Conservation (phyloP, 2,329 filamentous ascomycete genomes). For the Helicocarpus griseus region DNA sequence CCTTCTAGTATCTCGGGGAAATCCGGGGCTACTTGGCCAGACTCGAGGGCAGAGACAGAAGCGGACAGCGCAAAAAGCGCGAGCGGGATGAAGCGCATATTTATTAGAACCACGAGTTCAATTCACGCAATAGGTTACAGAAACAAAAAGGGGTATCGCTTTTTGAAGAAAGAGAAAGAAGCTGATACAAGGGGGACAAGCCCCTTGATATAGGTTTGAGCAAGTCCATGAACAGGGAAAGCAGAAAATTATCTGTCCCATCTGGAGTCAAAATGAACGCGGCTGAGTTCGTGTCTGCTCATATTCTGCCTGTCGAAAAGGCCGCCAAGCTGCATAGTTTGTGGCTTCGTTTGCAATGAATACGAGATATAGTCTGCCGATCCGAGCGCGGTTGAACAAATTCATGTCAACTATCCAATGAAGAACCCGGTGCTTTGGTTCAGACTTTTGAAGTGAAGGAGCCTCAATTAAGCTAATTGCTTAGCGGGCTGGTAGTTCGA, state of each 20-base stretch:
- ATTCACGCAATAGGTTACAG: too few species aligned
- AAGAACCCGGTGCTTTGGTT: not conserved
- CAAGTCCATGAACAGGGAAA: not conserved
- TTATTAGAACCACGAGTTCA: too few species aligned
- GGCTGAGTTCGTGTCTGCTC: not conserved
- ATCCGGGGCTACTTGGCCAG: not conserved
- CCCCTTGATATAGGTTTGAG: too few species aligned
- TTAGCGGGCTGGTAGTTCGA: too few species aligned
- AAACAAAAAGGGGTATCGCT: not conserved
- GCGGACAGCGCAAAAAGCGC: not conserved
- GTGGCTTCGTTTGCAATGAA: not conserved
- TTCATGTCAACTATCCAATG: not conserved
- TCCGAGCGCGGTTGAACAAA: not conserved
- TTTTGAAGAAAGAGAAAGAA: not conserved
- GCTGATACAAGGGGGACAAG: not conserved
- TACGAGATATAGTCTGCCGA: not conserved
- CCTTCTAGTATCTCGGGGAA: not conserved
- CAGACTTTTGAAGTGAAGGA: not conserved
- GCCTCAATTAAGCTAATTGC: not conserved
- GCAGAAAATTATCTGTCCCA: too few species aligned
- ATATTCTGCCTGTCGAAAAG: not conserved
- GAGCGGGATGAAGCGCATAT: not conserved
- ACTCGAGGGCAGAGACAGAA: not conserved
- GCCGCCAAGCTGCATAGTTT: not conserved
- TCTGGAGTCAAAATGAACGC: not conserved